These are phyloP conservation scores for Calonectria leucothoes DNA, from an alignment of 2,329 filamentous ascomycete genomes.

Conservation along the genomic window DNA sequence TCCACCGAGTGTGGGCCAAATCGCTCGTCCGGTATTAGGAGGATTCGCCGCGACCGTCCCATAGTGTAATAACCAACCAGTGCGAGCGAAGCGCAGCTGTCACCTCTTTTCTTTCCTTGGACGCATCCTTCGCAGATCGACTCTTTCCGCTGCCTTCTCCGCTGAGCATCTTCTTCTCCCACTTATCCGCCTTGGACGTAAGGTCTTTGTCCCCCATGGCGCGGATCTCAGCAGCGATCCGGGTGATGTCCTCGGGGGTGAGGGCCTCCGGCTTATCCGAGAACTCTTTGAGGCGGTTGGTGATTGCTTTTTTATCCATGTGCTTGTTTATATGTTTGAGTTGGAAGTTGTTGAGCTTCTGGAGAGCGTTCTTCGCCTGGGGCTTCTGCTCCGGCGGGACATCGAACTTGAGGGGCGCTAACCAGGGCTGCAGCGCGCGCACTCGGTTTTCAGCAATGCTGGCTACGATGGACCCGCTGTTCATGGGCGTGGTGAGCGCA, in stretches of 20 bases:
- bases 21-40: background rate
- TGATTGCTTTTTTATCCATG: background rate
- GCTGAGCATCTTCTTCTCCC: background rate
- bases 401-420: background rate
- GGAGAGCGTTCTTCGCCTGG: background rate
- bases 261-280: background rate
- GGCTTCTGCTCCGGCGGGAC: background rate
- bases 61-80: background rate
- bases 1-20: background rate
- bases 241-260: background rate
- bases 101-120: background rate
- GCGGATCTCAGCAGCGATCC: background rate
- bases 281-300: background rate
- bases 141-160: background rate
- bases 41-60: background rate
- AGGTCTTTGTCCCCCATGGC: background rate
- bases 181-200: background rate
- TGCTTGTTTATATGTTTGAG: background rate
- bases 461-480: background rate
- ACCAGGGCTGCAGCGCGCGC: background rate
- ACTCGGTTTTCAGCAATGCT: background rate
- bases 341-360: background rate
- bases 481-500: background rate
- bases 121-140: background rate
- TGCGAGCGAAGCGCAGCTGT: background rate